Percentiles rank a stretch among this genome's conserved stretches.
phyloP scores from a whole-genome alignment of 2,329 filamentous ascomycete genomes.

The Aspergillus sergii region DNA sequence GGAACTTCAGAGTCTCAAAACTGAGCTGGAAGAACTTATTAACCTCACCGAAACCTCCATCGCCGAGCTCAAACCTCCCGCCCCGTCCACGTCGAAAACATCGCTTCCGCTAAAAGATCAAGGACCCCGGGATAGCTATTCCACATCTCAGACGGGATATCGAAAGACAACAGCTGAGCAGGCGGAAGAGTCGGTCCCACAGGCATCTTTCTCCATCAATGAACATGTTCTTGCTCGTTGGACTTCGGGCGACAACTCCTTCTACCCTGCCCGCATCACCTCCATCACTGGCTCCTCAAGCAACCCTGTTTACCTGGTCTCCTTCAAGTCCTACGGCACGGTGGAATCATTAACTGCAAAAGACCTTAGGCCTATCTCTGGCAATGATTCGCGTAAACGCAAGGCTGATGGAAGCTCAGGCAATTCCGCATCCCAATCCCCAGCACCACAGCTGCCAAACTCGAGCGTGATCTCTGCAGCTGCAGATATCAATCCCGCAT shows the following conservation, averaged over 20 bases:
- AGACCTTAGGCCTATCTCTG: constrained; percentile 77
- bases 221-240: constrained; percentile 90
- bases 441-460: constrained; percentile 43
- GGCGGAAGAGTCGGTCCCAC: constrained; percentile 56
- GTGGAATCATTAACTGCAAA: constrained; percentile 79
- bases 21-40: constrained; percentile 82
- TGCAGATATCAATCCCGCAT: constrained; percentile 66
- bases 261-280: constrained; percentile 90
- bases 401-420: constrained; percentile 79
- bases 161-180: constrained; percentile 46
- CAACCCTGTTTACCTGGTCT: constrained; percentile 90
- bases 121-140: constrained; percentile 80
- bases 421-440: constrained; percentile 47
- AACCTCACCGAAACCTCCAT: constrained; percentile 77
- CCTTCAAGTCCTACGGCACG: constrained; percentile 84
- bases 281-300: constrained; percentile 91
- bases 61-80: constrained; percentile 71
- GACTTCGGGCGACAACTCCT: constrained; percentile 83
- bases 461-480: constrained; percentile 66
- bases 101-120: constrained; percentile 66
- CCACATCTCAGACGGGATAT: constrained; percentile 69
- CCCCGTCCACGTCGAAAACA: constrained; percentile 51
- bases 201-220: constrained; percentile 76
- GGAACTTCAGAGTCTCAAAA: constrained; percentile 75
- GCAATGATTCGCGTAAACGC: constrained; percentile 71